Base-by-base conservation (phyloP, 2,329 filamentous ascomycete species). In the Aspergillus nomiae region DNA sequence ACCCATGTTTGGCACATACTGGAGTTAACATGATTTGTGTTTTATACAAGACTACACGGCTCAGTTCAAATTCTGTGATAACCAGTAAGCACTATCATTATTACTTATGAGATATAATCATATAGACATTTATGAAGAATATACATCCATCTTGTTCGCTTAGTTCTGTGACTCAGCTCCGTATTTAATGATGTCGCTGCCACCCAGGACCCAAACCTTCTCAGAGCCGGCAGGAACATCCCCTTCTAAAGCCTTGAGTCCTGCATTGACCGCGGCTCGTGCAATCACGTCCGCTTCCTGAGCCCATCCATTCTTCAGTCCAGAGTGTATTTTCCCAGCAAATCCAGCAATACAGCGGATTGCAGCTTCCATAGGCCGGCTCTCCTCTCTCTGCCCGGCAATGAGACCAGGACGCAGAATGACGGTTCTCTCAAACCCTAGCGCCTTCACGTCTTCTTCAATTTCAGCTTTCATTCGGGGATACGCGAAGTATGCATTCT, bases 391-490 rank as follows among this genome's bases (percentile, higher is more conserved):
- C 19, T 86, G 75, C 3, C 94, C 94, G 2, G 93, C 76, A 69
- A 97, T 91, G 65, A 93, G 66, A 0, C 91, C 94, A 0, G 94
- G 94, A 51, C 88, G 78, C 46, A 90, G 56, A 59, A 97, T 89
- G 60, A 97, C 85, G 5, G 89, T 89, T 67, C 91, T 87, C 56
- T 94, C 90, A 73, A 97, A 97, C 5, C 82, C 89, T 4, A 94
- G 79, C 48, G 80, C 86, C 74, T 87, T 86, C 63, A 97, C 85
- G 19, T 87, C 83, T 38, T 96, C 90, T 76, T 98, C 94, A 46
- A 97, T 87, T 70, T 95, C 91, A 28, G 87, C 88, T 83, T 97
- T 97, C 92, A 97, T 95, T 76, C 83, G 83, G 1, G 77, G 30
- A 64, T 90, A 91, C 0, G 81, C 76, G 7, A 90, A 74, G 1